Base-by-base conservation (phyloP, 108 stramenopile species). In the Stephanodiscus minutulus region DNA sequence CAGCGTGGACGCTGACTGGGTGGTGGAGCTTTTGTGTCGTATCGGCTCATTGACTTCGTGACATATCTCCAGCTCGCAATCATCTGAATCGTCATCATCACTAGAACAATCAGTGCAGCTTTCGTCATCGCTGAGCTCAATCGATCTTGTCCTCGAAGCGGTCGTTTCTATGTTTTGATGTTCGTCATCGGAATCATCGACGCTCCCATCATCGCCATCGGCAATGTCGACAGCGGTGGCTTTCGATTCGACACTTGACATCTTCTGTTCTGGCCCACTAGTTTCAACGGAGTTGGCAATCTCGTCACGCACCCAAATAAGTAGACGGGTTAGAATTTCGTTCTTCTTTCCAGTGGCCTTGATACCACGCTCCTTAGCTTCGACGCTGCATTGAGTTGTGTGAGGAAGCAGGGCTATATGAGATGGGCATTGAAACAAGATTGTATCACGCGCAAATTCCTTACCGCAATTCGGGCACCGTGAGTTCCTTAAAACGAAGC, bases 301-400 rank as follows among this genome's bases (percentile, higher is more conserved):
- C 77, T 96, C 92, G 69, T 96, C 89, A 44, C 90, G 80, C 4
- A 83, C 85, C 91, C 90, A 92, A 72, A 94, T 73, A 3, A 89
- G 66, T 11, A 96, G 79, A 58, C 91, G 75, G 29, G 83, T 79
- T 56, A 96, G 49, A 13, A 96, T 57, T 68, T 91, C 78, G 44
- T 85, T 65, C 75, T 94, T 96, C 39, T 91, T 96, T 41, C 87
- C 92, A 10, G 64, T 81, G 20, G 70, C 64, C 58, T 68, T 71
- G 33, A 96, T 69, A 12, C 87, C 83, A 21, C 86, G 82, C 28
- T 74, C 64, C 20, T 83, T 83, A 3, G 91, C 85, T 68, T 91
- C 79, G 7, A 31, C 50, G 17, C 72, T 66, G 49, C 11, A 52
- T 58, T 10, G 7, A 27, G 54, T 29, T 18, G 33, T 36, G 33